Evolutionary conservation across 129 eudicot genomes (phyloP).

Genomic region (Pseudognaphalium luteoalbum): DNA sequence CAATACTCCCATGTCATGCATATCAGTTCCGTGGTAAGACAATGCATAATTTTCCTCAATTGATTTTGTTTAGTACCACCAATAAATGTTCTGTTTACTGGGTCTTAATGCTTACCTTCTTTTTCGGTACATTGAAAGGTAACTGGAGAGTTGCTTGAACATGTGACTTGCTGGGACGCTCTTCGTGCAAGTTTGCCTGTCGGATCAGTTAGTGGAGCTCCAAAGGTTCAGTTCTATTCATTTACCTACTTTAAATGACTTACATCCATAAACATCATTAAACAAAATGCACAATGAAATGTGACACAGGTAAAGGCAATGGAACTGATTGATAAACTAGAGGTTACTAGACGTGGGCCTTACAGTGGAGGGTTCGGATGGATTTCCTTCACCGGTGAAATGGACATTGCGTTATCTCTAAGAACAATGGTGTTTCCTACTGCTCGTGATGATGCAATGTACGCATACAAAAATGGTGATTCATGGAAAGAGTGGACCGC

Average conservation of each 20-base stretch:
- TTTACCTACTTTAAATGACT: too few relatives aligned
- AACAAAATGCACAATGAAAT: too few relatives aligned
- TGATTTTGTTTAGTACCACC: too few relatives aligned
- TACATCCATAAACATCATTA: too few relatives aligned
- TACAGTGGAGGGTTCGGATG: conserved; percentile 86
- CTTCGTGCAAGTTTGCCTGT: conserved; percentile 81
- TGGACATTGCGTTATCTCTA: conserved; percentile 76
- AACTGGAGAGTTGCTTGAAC: conserved; percentile 65
- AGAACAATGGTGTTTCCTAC: conserved; percentile 80
- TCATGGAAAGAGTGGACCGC: conserved; percentile 76
- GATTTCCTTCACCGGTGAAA: conserved; percentile 67
- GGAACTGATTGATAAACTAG: conserved; percentile 81
- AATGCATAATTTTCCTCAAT: too few relatives aligned
- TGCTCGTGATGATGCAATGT: conserved; percentile 57
- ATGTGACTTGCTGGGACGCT: conserved; percentile 83
- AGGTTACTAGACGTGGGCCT: conserved; percentile 76
- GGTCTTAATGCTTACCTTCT: too few relatives aligned
- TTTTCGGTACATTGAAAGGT: conserved; percentile 42
- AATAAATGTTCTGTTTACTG: too few relatives aligned
- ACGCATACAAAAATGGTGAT: conserved; percentile 45
- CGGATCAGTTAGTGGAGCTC: conserved; percentile 89
- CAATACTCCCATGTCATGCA: conserved; percentile 94
- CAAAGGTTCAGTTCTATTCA: conserved; percentile 52
- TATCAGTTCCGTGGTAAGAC: conserved; percentile 84
- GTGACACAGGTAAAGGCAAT: conserved; percentile 69